phyloP scores from a whole-genome alignment of 352 stramenopile genomes.

The Detonula confervacea region DNA sequence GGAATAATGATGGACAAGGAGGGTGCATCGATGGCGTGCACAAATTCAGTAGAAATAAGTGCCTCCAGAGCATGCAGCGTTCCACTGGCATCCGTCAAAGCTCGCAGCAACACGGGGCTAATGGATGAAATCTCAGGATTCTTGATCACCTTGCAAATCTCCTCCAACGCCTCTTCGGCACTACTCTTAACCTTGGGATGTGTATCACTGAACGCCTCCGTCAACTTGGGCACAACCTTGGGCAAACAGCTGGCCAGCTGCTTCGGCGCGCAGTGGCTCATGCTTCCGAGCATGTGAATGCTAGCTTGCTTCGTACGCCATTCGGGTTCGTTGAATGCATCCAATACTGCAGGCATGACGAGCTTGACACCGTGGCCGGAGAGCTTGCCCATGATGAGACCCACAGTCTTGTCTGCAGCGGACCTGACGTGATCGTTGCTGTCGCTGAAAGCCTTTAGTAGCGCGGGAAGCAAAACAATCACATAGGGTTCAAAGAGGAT shows the following conservation, averaged over 20 bases:
- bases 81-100: constrained; percentile 90
- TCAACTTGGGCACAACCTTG: constrained; percentile 98
- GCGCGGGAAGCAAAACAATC: constrained; percentile 97
- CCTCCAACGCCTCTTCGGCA: constrained; percentile 93
- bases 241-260: constrained; percentile 97
- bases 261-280: constrained; percentile 95
- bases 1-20: constrained; percentile 99
- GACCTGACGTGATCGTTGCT: constrained; percentile 94
- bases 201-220: constrained; percentile 96
- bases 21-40: constrained; percentile 99
- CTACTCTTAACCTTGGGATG: constrained; percentile 98
- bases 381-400: constrained; percentile 98
- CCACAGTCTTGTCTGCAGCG: constrained; percentile 92
- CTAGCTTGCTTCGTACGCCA: constrained; percentile 99
- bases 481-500: constrained; percentile 99
- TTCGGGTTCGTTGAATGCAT: constrained; percentile 91
- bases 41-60: constrained; percentile 97
- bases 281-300: constrained; percentile 93
- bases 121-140: constrained; percentile 99
- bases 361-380: constrained; percentile 99
- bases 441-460: constrained; percentile 98
- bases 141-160: constrained; percentile 97
- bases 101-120: constrained; percentile 92
- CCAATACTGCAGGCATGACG: constrained; percentile 96
- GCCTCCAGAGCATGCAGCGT: constrained; percentile 93